A percentile compares a stretch with the other conserved stretches of the same genome.
Conservation (phyloP, 768 basidiomycete genomes). For the Amanita molliuscula region DNA sequence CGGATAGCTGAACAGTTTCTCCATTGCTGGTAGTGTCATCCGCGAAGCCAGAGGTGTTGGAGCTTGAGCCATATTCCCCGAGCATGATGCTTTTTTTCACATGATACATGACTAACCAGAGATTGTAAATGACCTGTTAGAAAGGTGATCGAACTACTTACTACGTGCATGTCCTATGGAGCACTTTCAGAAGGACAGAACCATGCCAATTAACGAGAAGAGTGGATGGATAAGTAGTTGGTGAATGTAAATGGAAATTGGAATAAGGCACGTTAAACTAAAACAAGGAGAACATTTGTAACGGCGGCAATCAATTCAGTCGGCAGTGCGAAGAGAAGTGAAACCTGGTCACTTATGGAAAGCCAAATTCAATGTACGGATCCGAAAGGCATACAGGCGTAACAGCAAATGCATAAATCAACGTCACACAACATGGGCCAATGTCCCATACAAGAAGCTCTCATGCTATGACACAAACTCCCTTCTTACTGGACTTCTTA, state of each 20-base stretch:
- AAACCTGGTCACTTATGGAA: not conserved
- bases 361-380: not conserved
- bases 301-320: not conserved
- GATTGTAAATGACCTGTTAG: not conserved
- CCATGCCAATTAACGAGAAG: not conserved
- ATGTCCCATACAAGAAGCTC: conserved; percentile 18
- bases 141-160: not conserved
- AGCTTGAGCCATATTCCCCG: conserved; percentile 26
- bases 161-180: not conserved
- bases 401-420: conserved; percentile 64
- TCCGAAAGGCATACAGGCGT: conserved; percentile 43
- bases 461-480: conserved; percentile 69
- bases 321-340: not conserved
- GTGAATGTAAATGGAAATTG: not conserved
- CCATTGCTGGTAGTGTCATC: conserved; percentile 45
- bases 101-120: not conserved
- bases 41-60: conserved; percentile 46
- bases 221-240: not conserved
- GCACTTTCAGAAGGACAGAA: not conserved
- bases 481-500: conserved; percentile 39
- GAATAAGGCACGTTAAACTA: not conserved
- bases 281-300: not conserved
- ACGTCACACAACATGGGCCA: conserved; percentile 35
- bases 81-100: conserved; percentile 5
- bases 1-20: conserved; percentile 28